Evolutionary conservation across 2,329 filamentous ascomycete genomes (phyloP).

Genomic region (Verticillium nubilum): DNA sequence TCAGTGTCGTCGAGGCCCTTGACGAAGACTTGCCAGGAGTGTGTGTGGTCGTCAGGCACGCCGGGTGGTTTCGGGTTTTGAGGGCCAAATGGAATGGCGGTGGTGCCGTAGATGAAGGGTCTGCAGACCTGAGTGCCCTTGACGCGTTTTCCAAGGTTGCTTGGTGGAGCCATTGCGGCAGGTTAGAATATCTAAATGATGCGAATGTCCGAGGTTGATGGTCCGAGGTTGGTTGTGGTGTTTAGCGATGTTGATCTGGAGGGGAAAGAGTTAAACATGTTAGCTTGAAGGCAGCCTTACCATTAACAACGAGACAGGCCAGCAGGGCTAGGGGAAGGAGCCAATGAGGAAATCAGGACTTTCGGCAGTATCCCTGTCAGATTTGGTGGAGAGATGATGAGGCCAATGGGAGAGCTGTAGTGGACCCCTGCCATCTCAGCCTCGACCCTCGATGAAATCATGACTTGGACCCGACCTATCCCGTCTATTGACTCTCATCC

Average conservation of each 20-base stretch:
- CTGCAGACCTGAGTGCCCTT: slow-evolving; percentile 60
- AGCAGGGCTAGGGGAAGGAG: not conserved
- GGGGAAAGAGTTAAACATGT: slow-evolving; percentile 1
- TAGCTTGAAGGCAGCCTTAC: slow-evolving; percentile 1
- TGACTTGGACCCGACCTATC: not conserved
- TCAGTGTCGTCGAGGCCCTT: slow-evolving; percentile 84
- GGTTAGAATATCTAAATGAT: too few species aligned
- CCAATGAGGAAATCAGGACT: slow-evolving; percentile 6
- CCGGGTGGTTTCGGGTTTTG: slow-evolving; percentile 72
- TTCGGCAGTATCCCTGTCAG: not conserved
- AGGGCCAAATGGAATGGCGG: slow-evolving; percentile 74
- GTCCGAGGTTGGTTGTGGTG: slow-evolving; percentile 2
- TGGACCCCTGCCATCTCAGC: not conserved
- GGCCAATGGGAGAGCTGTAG: not conserved
- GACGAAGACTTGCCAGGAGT: slow-evolving; percentile 94
- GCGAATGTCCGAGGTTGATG: too few species aligned
- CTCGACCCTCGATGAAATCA: not conserved
- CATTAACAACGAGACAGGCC: not conserved
- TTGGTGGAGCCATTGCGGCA: slow-evolving; percentile 51
- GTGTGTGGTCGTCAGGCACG: slow-evolving; percentile 86
- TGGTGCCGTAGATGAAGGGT: slow-evolving; percentile 70
- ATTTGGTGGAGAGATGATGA: not conserved
- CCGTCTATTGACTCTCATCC: not conserved
- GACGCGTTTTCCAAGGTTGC: slow-evolving; percentile 55
- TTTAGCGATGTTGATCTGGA: not conserved